Evolutionary conservation across 2,329 filamentous ascomycete species (phyloP), one percentile per base, ranked within the genome.

Genomic region (Plectosphaerella cucumerina): DNA sequence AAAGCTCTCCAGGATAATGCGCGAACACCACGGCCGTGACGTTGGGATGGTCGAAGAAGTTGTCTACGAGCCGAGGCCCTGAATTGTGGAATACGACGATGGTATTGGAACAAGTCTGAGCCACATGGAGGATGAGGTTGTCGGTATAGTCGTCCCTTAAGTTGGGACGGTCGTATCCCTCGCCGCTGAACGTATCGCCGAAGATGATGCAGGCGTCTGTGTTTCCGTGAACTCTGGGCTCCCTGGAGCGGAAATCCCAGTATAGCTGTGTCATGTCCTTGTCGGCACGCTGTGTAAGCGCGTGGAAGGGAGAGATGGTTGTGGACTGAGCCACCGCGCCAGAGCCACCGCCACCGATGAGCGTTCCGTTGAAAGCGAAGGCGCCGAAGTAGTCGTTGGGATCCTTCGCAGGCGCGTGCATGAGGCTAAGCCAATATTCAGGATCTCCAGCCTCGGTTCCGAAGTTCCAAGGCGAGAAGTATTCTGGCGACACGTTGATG

Each of bases 161-260:
- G 8, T 74, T 75, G 0, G 80, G 71, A 44, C 82, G 75, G 52
- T 89, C 77, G 56, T 78, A 86, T 1, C 86, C 87, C 67, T 96
- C 90, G 2, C 86, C 84, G 1, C 86, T 82, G 65, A 86, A 89
- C 8, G 76, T 79, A 60, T 87, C 87, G 57, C 82, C 78, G 56
- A 87, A 81, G 0, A 86, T 81, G 2, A 87, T 66, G 56, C 90
- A 94, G 6, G 89, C 75, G 59, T 91, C 78, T 1, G 77, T 74
- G 4, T 56, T 65, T 5, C 69, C 62, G 46, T 77, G 70, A 8
- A 86, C 76, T 6, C 66, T 58, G 0, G 84, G 81, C 1, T 71
- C 64, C 1, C 63, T 60, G 1, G 67, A 74, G 15, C 64, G 62
- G 54, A 85, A 80, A 60, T 88, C 84, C 74, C 78, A 84, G 61